Evolutionary conservation across 73 alveolate species (phyloP), one percentile per base, ranked within the genome.

Genomic region (Paramecium sexaurelia): DNA sequence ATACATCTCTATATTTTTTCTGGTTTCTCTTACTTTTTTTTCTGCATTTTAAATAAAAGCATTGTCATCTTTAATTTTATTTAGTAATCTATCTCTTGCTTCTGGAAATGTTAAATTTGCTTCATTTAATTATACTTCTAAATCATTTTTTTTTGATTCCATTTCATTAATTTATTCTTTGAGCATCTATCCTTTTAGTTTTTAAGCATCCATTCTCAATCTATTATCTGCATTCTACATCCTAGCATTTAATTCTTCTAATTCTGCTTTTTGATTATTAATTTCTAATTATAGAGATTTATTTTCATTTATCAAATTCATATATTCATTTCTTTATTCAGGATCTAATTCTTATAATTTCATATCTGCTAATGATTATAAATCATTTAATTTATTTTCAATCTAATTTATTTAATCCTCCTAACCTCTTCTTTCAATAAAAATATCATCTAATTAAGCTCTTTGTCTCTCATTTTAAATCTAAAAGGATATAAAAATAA

Each of bases 81-180:
- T 97, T 85, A 96, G 83, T 55, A 98, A 95, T 85, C 98, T 92
- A 66, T 98, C 99, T 93, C 99, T 96, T 26, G 98, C 98, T 92
- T 98, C 99, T 41, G 99, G 99, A 94, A 98, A 96, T 35, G 98
- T 96, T 5, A 98, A 92, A 85, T 98, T 98, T 43, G 96, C 96
- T 86, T 98, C 99, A 94, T 97, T 97, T 43, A 98, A 95, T 92
- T 98, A 96, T 33, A 98, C 95, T 93, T 98, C 99, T 84, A 98
- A 95, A 75, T 98, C 99, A 88, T 98, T 99, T 92, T 96, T 98
- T 92, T 97, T 96, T 67, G 96, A 97, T 45, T 91, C 91, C 73
- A 98, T 92, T 37, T 92, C 91, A 67, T 84, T 84, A 32, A 92
- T 93, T 85, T 97, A 97, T 85, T 98, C 99, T 92, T 96, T 97